These are phyloP conservation scores for Centaurea solstitialis DNA, from an alignment of 129 eudicot species.

Conservation along the genomic window DNA sequence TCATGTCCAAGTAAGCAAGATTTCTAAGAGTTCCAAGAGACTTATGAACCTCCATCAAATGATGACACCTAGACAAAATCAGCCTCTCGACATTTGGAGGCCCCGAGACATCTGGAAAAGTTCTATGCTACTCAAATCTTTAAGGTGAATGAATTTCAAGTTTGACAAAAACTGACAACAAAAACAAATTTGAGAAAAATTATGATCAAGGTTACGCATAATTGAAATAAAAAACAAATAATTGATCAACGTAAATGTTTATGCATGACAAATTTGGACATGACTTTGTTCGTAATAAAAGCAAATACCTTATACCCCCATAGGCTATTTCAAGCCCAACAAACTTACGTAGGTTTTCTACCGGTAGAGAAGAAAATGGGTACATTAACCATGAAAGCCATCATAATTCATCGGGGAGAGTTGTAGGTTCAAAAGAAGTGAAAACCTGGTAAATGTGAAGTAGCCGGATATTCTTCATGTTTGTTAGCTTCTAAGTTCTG, in stretches of 20 bases:
- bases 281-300: too few species aligned
- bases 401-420: background rate
- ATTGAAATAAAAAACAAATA: too few species aligned
- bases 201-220: background rate
- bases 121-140: background rate
- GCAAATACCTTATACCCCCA: background rate
- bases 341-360: background rate
- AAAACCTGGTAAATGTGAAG: background rate
- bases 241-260: too few species aligned
- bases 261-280: too few species aligned
- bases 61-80: background rate
- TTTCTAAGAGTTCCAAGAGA: background rate
- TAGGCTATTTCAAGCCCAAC: constrained; percentile 1
- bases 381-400: background rate
- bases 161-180: background rate
- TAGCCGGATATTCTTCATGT: background rate
- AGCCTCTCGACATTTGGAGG: background rate
- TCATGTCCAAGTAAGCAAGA: background rate
- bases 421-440: background rate
- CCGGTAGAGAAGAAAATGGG: background rate
- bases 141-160: background rate
- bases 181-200: background rate
- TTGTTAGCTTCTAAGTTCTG: too few species aligned
- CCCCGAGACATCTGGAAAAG: background rate
- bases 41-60: background rate